Base-by-base conservation (phyloP, 1,284 basidiomycete genomes). In the Boletellus deceptivus region DNA sequence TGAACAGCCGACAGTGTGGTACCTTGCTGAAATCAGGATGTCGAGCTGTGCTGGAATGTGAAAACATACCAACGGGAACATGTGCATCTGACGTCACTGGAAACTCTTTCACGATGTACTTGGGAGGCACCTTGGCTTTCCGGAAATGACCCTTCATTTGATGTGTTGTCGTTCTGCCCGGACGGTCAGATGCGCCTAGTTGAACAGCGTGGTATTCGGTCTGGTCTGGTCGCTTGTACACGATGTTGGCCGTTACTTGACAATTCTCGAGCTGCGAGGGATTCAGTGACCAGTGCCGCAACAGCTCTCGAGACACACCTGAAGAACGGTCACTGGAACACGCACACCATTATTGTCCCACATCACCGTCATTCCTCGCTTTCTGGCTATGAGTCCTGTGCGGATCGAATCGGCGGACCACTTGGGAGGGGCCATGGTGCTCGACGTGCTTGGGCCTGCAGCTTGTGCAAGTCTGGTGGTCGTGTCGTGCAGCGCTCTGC, bases 291-390 rank as follows among this genome's bases (percentile, higher is more conserved):
- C 43, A 39, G 35, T 6, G 24, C 24, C 25, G 4, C 25, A 7
- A 50, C 14, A 29, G 36, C 25, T 42, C 25, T 27, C 14, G n/a
- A 40, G 43, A 64, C 82, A 64, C 57, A 94, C 94, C 78, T 98
- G 93, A 29, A 99, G 81, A 34, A 99, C 86, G 0, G 97, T 99
- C 14, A 97, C 93, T 1, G 97, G 95, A 59, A 89, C 78, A 50
- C 91, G 77, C 38, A 83, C 83, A 33, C 97, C 97, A 54, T 91
- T 86, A 64, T 90, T 82, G 65, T 96, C 90, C 90, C 93, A 99
- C 64, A 98, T 76, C 13, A 84, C 83, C 6, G 92, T 91, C 96
- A 99, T 99, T 41, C 97, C 97, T 44, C 92, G 84, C 75, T 99
- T 99, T 53, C 88, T 81, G 20, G 93, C 95, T 66, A 99, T 89